Conservation (phyloP, 768 basidiomycete species). For the Lanmaoa pseudosensibilis region DNA sequence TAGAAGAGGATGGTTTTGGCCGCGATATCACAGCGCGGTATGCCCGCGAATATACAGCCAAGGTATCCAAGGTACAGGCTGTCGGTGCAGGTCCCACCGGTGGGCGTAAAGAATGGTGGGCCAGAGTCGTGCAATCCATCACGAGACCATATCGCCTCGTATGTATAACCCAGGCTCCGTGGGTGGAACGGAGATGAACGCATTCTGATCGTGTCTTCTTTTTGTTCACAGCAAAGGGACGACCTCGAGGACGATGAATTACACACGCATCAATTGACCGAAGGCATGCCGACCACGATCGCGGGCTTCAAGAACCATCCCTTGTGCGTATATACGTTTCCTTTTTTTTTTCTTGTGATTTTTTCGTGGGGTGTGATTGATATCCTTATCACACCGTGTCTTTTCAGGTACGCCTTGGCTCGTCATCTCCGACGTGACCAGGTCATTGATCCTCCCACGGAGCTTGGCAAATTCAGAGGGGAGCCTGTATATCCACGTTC, state of each 20-base stretch:
- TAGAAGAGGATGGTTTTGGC: constrained; percentile 92
- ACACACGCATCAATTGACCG: constrained; percentile 68
- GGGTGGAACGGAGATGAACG: constrained; percentile 19
- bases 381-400: constrained; percentile 1
- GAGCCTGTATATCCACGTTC: constrained; percentile 89
- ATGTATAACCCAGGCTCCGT: constrained; percentile 29
- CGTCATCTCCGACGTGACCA: constrained; percentile 89
- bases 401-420: constrained; percentile 70
- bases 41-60: constrained; percentile 75
- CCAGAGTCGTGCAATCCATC: constrained; percentile 58
- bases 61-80: constrained; percentile 77
- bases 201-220: constrained; percentile 8
- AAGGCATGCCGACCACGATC: constrained; percentile 91
- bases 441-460: constrained; percentile 75
- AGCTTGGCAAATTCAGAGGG: constrained; percentile 89
- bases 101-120: constrained; percentile 88
- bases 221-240: constrained; percentile 70
- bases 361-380: not conserved
- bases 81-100: constrained; percentile 47
- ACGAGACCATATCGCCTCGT: constrained; percentile 83
- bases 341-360: constrained; percentile 26
- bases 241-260: constrained; percentile 92
- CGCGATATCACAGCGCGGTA: constrained; percentile 92
- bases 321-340: constrained; percentile 44
- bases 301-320: constrained; percentile 96